These are phyloP conservation scores for Hordeum pubiflorum DNA, from an alignment of 202 grass and related monocot genomes.

Conservation along the genomic window DNA sequence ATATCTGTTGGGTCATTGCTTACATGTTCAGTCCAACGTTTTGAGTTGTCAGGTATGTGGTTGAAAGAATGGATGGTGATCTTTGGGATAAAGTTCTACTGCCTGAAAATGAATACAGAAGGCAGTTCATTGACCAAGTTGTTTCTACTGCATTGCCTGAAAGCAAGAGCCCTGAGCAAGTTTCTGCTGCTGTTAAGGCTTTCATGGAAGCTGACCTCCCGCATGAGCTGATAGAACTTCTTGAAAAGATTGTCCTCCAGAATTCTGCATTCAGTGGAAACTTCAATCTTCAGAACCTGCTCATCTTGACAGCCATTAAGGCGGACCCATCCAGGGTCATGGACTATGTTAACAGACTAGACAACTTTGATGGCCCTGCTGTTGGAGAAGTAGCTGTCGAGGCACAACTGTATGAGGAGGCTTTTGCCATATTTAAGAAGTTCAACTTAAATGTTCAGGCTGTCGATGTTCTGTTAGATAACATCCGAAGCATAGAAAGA, in stretches of 20 bases:
- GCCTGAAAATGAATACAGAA: slow-evolving; percentile 98
- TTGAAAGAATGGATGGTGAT: slow-evolving; percentile 98
- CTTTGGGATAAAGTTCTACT: slow-evolving; percentile 97
- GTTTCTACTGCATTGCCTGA: slow-evolving; percentile 93
- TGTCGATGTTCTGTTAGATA: slow-evolving; percentile 87
- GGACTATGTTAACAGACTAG: slow-evolving; percentile 90
- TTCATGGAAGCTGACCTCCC: slow-evolving; percentile 98
- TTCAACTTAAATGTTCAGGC: slow-evolving; percentile 97
- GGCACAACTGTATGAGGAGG: slow-evolving; percentile 86
- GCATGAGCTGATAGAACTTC: slow-evolving; percentile 92
- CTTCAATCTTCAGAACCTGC: slow-evolving; percentile 91
- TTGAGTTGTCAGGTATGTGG: slow-evolving; percentile 65
- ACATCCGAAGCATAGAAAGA: slow-evolving; percentile 82
- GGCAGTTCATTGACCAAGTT: slow-evolving; percentile 95
- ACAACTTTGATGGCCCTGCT: slow-evolving; percentile 96
- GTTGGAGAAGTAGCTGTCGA: slow-evolving; percentile 96
- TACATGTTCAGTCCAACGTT: neutral
- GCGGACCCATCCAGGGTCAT: slow-evolving; percentile 86
- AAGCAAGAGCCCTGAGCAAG: slow-evolving; percentile 98
- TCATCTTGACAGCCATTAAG: slow-evolving; percentile 93
- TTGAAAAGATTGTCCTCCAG: slow-evolving; percentile 96
- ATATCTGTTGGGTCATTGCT: neutral
- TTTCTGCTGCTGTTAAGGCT: slow-evolving; percentile 95
- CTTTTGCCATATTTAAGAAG: slow-evolving; percentile 95
- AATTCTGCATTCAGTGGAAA: slow-evolving; percentile 96